phyloP scores from a whole-genome alignment of 2,329 filamentous ascomycete genomes.

The Sodiomyces alkalinus region DNA sequence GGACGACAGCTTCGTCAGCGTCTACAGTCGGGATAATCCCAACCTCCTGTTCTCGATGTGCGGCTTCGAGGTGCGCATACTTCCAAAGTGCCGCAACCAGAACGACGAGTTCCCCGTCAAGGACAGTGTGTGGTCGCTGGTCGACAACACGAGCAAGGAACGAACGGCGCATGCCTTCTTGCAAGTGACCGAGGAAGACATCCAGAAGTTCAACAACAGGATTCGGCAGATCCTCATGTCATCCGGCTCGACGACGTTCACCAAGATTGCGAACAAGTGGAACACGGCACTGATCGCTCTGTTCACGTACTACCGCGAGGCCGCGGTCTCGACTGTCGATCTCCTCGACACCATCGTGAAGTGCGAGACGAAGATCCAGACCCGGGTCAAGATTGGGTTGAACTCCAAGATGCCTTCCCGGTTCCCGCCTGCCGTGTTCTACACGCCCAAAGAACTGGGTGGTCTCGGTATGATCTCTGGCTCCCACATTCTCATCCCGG shows the following conservation, averaged over 20 bases:
- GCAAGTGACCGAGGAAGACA: slow-evolving; percentile 94
- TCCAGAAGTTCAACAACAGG: slow-evolving; percentile 97
- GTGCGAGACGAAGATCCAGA: slow-evolving; percentile 99
- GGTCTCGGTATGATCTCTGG: slow-evolving; percentile 98
- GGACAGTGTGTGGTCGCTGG: slow-evolving; percentile 95
- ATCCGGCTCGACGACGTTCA: slow-evolving; percentile 97
- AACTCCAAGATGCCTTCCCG: slow-evolving; percentile 99
- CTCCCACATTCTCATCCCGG: slow-evolving; percentile 92
- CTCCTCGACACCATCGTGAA: slow-evolving; percentile 96
- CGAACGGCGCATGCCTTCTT: slow-evolving; percentile 94
- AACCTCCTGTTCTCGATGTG: slow-evolving; percentile 97
- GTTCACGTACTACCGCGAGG: slow-evolving; percentile 97
- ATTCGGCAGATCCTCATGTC: slow-evolving; percentile 99
- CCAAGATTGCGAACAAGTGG: slow-evolving; percentile 99
- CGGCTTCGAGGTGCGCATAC: slow-evolving; percentile 89
- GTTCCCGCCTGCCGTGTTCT: slow-evolving; percentile 97
- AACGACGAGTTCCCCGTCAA: slow-evolving; percentile 96
- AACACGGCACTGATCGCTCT: slow-evolving; percentile 94
- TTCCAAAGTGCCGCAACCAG: slow-evolving; percentile 88
- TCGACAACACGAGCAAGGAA: slow-evolving; percentile 93
- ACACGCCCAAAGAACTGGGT: slow-evolving; percentile 94
- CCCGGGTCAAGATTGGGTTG: slow-evolving; percentile 91
- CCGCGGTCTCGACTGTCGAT: slow-evolving; percentile 87
- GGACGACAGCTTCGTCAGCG: slow-evolving; percentile 97
- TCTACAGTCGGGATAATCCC: slow-evolving; percentile 95